Conservation (phyloP, 2,329 filamentous ascomycete species). For the Nannizziopsis arthrosporioides region DNA sequence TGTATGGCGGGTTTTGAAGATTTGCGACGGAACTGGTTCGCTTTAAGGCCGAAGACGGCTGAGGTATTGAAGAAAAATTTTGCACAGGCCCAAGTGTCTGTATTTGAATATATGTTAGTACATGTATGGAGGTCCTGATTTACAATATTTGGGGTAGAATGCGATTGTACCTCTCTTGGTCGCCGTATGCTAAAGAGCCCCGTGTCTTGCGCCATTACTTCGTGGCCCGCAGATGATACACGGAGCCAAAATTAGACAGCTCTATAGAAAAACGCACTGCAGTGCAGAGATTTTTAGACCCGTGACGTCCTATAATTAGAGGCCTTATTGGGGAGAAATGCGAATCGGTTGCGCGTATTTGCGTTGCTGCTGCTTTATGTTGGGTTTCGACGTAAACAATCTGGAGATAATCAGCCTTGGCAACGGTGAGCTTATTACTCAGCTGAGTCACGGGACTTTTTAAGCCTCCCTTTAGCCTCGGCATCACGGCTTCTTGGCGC, state of each 20-base stretch:
- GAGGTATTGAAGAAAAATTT: slow-evolving; percentile 73
- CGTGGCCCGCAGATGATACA: slow-evolving; percentile 20
- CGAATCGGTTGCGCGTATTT: not conserved
- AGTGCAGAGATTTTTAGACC: not conserved
- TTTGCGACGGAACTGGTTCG: slow-evolving; percentile 69
- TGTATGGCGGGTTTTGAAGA: slow-evolving; percentile 51
- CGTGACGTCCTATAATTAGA: not conserved
- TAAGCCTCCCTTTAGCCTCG: slow-evolving; percentile 16
- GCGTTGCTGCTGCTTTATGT: not conserved
- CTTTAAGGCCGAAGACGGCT: slow-evolving; percentile 88
- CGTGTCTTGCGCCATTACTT: slow-evolving; percentile 70
- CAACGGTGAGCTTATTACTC: slow-evolving; percentile 5
- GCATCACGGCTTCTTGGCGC: slow-evolving; percentile 10
- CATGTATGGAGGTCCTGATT: not conserved
- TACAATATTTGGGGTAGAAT: not conserved
- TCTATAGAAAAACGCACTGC: not conserved
- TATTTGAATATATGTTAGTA: slow-evolving; percentile 16
- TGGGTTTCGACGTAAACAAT: slow-evolving; percentile 10
- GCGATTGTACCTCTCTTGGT: slow-evolving; percentile 64
- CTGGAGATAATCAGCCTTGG: slow-evolving; percentile 6
- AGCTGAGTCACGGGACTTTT: slow-evolving; percentile 26
- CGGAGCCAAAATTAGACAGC: too few species aligned
- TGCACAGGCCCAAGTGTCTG: slow-evolving; percentile 74
- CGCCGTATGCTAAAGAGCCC: slow-evolving; percentile 86
- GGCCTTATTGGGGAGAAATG: not conserved